phyloP scores from a whole-genome alignment of 345 rosid genomes.

The Acer negundo region DNA sequence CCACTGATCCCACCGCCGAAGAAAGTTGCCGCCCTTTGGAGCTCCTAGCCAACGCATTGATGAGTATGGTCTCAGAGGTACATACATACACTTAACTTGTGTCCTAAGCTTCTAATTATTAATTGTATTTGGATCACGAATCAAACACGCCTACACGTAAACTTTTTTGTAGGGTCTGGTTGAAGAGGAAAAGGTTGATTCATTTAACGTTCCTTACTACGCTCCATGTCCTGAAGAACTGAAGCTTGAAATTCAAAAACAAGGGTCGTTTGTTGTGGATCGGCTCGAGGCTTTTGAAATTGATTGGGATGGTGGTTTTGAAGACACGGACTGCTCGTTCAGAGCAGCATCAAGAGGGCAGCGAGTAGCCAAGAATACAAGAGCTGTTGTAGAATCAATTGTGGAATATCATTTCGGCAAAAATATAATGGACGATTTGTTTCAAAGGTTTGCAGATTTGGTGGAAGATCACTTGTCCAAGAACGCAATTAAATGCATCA shows the following conservation, averaged over 20 bases:
- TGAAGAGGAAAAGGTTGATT: constrained; percentile 61
- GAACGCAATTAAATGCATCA: constrained; percentile 31
- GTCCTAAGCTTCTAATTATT: neutral
- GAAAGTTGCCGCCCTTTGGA: constrained; percentile 67
- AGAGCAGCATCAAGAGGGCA: constrained; percentile 36
- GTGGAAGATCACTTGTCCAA: constrained; percentile 50
- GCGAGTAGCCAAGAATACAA: constrained; percentile 52
- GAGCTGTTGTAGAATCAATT: constrained; percentile 84
- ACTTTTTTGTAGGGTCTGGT: constrained; percentile 44
- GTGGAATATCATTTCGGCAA: constrained; percentile 52
- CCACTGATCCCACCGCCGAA: constrained; percentile 53
- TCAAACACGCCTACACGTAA: neutral
- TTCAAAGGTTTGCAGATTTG: constrained; percentile 40
- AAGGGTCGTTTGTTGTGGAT: constrained; percentile 62
- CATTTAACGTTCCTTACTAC: constrained; percentile 78
- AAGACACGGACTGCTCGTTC: constrained; percentile 5
- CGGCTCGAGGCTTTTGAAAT: constrained; percentile 47
- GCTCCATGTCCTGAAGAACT: constrained; percentile 64
- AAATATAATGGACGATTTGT: constrained; percentile 51
- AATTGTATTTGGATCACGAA: neutral
- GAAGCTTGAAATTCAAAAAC: constrained; percentile 42
- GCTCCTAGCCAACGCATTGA: constrained; percentile 64
- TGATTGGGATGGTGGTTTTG: constrained; percentile 61
- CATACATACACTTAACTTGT: neutral
- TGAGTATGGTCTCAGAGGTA: constrained; percentile 67